Percentiles rank a stretch among this genome's conserved stretches.
Evolutionary conservation across 495 filamentous ascomycete species (phyloP).

Genomic region (Annulohypoxylon moriforme): DNA sequence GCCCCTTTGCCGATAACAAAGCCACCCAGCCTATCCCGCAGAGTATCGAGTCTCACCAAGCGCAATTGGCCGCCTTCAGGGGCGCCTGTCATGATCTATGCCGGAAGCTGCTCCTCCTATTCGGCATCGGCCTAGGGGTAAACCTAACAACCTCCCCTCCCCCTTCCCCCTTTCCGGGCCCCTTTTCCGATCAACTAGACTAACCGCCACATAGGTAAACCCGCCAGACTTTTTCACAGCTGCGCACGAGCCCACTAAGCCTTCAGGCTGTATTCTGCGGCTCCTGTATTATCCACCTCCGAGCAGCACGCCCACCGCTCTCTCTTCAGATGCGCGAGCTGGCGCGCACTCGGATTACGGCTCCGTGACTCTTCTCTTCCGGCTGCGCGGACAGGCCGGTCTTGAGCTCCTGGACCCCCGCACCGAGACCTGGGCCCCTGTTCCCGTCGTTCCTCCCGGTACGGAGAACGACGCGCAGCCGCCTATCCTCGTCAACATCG

Average conservation of each 20-base stretch:
- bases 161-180: neutral
- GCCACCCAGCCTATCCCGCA: constrained; percentile 83
- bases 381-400: constrained; percentile 82
- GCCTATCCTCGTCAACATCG: constrained; percentile 92
- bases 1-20: constrained; percentile 75
- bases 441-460: constrained; percentile 68
- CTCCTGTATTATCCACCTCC: constrained; percentile 82
- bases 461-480: constrained; percentile 67
- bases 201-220: constrained; percentile 43
- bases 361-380: constrained; percentile 87
- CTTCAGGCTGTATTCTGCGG: constrained; percentile 82
- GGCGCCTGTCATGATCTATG: constrained; percentile 78
- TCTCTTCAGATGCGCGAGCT: constrained; percentile 78
- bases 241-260: constrained; percentile 69
- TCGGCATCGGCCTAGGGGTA: constrained; percentile 79
- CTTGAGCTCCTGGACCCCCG: constrained; percentile 80
- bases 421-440: constrained; percentile 65
- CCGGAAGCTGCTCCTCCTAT: constrained; percentile 74
- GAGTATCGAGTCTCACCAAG: constrained; percentile 68
- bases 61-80: constrained; percentile 72
- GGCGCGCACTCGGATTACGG: constrained; percentile 95
- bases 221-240: constrained; percentile 76
- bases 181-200: constrained; percentile 8
- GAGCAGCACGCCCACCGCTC: constrained; percentile 73
- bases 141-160: neutral